Conservation (phyloP, 305 asterid genomes). For the Fraxinus albicans region DNA sequence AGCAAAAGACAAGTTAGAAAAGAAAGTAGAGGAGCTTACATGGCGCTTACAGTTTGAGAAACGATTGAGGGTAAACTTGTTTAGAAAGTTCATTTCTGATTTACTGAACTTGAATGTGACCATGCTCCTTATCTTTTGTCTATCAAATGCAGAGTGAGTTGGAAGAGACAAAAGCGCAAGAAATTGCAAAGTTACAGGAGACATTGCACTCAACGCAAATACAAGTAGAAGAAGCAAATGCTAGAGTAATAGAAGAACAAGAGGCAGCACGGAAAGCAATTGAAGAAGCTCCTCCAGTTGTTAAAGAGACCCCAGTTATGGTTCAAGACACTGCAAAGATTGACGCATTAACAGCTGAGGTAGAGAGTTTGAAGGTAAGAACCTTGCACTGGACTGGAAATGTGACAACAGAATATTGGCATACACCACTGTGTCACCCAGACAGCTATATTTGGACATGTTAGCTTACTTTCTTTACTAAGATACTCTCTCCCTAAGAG, state of each 20-base stretch:
- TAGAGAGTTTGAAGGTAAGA: slow-evolving; percentile 79
- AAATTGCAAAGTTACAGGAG: slow-evolving; percentile 79
- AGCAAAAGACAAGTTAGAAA: slow-evolving; percentile 99
- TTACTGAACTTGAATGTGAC: slow-evolving; percentile 13
- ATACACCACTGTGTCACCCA: neutral
- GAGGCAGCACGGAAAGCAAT: slow-evolving; percentile 93
- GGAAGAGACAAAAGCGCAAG: slow-evolving; percentile 95
- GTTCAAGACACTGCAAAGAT: slow-evolving; percentile 85
- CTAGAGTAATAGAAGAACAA: slow-evolving; percentile 69
- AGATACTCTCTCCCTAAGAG: neutral
- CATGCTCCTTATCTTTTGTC: slow-evolving; percentile 27
- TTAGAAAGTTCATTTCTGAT: slow-evolving; percentile 4
- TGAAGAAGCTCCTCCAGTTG: slow-evolving; percentile 95
- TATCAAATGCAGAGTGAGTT: slow-evolving; percentile 64
- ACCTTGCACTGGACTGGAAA: neutral
- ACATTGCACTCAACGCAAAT: slow-evolving; percentile 65
- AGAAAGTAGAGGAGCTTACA: slow-evolving; percentile 99
- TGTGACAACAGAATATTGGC: slow-evolving; percentile 18
- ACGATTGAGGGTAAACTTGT: slow-evolving; percentile 71
- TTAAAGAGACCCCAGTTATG: slow-evolving; percentile 92
- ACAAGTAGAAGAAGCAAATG: slow-evolving; percentile 92
- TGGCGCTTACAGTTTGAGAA: slow-evolving; percentile 98
- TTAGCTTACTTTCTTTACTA: neutral
- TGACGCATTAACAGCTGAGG: slow-evolving; percentile 77
- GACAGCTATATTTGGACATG: neutral